phyloP scores from a whole-genome alignment of 192 early-diverging fungal species.

The Ambispora gerdemannii region DNA sequence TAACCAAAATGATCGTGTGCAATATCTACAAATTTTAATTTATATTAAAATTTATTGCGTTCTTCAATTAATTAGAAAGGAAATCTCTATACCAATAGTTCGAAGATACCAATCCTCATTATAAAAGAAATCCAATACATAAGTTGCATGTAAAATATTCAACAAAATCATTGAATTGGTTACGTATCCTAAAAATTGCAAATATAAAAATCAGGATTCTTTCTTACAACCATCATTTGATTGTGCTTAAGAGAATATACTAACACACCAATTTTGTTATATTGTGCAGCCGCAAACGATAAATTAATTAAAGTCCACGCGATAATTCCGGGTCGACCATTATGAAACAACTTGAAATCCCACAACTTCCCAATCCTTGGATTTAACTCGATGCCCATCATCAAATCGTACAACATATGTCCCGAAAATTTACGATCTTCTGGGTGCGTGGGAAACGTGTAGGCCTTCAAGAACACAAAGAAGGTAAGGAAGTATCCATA shows the following conservation, averaged over 20 bases:
- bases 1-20: conserved; percentile 85
- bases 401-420: conserved; percentile 69
- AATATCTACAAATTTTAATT: conserved; percentile 49
- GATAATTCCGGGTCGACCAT: conserved; percentile 80
- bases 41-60: not conserved
- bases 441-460: conserved; percentile 66
- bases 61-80: not conserved
- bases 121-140: conserved; percentile 79
- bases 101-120: conserved; percentile 85
- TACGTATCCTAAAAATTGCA: conserved; percentile 39
- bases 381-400: conserved; percentile 84
- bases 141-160: conserved; percentile 69
- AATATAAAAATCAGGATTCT: not conserved
- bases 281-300: conserved; percentile 76
- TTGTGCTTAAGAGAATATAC: not conserved
- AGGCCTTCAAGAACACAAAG: conserved; percentile 70
- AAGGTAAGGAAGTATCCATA: conserved; percentile 76
- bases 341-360: conserved; percentile 84
- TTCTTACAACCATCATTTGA: not conserved
- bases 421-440: conserved; percentile 77
- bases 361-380: conserved; percentile 70
- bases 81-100: conserved; percentile 71
- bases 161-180: conserved; percentile 81
- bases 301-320: conserved; percentile 80
- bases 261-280: conserved; percentile 56